A percentile compares a stretch with the other conserved stretches of the same genome.
Evolutionary conservation across 169 alveolate species (phyloP).

Genomic region (Plasmodium inui): DNA sequence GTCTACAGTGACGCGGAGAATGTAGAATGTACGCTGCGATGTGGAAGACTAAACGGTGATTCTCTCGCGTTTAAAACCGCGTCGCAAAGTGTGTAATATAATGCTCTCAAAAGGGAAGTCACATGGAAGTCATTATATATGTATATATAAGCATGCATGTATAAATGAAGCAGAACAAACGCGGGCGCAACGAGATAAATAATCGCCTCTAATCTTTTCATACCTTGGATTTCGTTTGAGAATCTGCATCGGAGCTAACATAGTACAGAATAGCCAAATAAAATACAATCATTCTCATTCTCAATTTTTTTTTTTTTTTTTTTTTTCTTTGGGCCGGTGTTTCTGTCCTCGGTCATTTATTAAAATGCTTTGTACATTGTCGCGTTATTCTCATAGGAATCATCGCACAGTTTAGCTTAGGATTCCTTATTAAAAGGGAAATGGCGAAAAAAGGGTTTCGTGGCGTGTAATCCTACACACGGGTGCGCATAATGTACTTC

Average conservation of each 20-base stretch:
- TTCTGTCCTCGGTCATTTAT: conserved; percentile 17
- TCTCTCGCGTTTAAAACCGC: neutral
- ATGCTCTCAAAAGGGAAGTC: neutral
- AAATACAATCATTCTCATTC: conserved; percentile 42
- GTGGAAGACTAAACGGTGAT: neutral
- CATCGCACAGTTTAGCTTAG: neutral
- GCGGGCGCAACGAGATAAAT: neutral
- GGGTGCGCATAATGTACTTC: neutral
- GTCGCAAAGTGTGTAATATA: neutral
- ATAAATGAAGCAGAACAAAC: neutral
- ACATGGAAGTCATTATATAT: neutral
- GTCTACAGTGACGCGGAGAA: neutral
- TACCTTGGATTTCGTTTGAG: conserved; percentile 62
- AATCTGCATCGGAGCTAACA: conserved; percentile 25
- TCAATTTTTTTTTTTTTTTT: conserved; percentile 14
- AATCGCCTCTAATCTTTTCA: conserved; percentile 56
- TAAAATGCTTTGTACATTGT: conserved; percentile 2
- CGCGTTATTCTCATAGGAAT: conserved; percentile 7
- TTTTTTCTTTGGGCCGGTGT: neutral
- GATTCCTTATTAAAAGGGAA: neutral
- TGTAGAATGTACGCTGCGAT: neutral
- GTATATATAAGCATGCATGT: neutral
- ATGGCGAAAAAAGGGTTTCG: neutral
- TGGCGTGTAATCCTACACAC: neutral
- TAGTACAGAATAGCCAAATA: conserved; percentile 44